phyloP scores from a whole-genome alignment of 129 eudicot genomes.

The Artemisia annua region DNA sequence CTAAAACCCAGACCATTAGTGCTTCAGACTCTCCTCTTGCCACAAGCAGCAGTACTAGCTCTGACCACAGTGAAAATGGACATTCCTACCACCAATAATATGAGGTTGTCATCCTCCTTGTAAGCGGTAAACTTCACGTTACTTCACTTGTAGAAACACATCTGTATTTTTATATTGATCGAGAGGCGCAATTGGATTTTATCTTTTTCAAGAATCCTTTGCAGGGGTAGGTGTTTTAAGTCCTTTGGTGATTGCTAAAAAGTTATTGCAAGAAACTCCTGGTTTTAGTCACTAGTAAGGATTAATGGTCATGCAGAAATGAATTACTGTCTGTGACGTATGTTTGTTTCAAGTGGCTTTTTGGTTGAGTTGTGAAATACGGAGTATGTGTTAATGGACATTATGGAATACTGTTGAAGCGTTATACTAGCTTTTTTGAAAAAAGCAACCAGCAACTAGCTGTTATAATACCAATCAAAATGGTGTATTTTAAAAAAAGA shows the following conservation, averaged over 20 bases:
- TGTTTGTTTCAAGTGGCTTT: background rate
- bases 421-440: no score
- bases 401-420: no score
- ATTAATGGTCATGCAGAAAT: constrained; percentile 26
- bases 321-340: constrained; percentile 24
- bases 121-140: constrained; percentile 18
- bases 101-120: constrained; percentile 6
- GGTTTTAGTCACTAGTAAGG: constrained; percentile 18
- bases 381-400: no score
- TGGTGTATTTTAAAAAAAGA: no score
- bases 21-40: constrained; percentile 66
- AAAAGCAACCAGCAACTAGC: no score
- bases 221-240: constrained; percentile 26
- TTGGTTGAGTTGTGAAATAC: no score
- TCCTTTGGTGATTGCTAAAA: constrained; percentile 1
- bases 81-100: constrained; percentile 23
- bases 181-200: constrained; percentile 37
- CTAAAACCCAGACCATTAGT: constrained; percentile 38
- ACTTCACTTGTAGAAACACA: constrained; percentile 15
- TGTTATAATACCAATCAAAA: no score
- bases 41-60: constrained; percentile 70
- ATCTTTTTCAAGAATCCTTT: constrained; percentile 42
- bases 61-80: constrained; percentile 42
- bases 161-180: background rate
- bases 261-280: background rate